phyloP scores from a whole-genome alignment of 2,329 filamentous ascomycete species.

The Clarireedia hainanense region DNA sequence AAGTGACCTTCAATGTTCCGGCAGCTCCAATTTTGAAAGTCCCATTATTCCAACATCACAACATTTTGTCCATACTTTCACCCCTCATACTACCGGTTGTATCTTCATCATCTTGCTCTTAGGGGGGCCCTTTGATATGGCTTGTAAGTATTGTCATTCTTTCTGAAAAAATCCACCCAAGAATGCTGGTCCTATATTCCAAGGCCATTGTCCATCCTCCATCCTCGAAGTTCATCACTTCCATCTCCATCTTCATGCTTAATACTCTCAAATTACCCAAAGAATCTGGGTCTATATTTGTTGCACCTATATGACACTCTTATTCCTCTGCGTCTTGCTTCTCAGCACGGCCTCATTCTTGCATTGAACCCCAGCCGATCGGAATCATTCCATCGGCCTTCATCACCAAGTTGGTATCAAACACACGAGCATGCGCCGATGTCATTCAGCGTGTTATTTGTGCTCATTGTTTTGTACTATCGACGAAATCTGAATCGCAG shows the following conservation, averaged over 20 bases:
- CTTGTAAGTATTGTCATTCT: slow-evolving; percentile 31
- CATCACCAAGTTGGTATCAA: slow-evolving; percentile 15
- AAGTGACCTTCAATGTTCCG: neutral
- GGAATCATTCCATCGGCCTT: slow-evolving; percentile 23
- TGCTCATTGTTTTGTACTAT: slow-evolving; percentile 10
- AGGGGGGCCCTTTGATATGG: slow-evolving; percentile 29
- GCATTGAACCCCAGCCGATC: slow-evolving; percentile 19
- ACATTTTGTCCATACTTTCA: slow-evolving; percentile 2
- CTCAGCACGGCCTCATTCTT: slow-evolving; percentile 12
- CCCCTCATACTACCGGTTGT: slow-evolving; percentile 13
- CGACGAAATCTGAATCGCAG: slow-evolving; percentile 19
- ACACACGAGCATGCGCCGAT: slow-evolving; percentile 26
- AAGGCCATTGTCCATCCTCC: slow-evolving; percentile 22
- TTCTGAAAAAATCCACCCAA: slow-evolving; percentile 8
- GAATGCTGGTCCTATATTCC: slow-evolving; percentile 6
- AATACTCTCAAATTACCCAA: slow-evolving; percentile 9
- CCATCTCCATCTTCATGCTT: slow-evolving; percentile 13
- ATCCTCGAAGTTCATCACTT: slow-evolving; percentile 11
- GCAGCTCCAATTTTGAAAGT: slow-evolving; percentile 10
- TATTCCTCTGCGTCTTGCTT: neutral
- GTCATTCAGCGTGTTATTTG: slow-evolving; percentile 11
- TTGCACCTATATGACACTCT: slow-evolving; percentile 1
- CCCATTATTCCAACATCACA: slow-evolving; percentile 11
- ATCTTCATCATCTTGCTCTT: slow-evolving; percentile 14
- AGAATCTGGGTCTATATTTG: slow-evolving; percentile 2